Evolutionary conservation across 441 rosid species (phyloP).

Genomic region (Daphne laureola): DNA sequence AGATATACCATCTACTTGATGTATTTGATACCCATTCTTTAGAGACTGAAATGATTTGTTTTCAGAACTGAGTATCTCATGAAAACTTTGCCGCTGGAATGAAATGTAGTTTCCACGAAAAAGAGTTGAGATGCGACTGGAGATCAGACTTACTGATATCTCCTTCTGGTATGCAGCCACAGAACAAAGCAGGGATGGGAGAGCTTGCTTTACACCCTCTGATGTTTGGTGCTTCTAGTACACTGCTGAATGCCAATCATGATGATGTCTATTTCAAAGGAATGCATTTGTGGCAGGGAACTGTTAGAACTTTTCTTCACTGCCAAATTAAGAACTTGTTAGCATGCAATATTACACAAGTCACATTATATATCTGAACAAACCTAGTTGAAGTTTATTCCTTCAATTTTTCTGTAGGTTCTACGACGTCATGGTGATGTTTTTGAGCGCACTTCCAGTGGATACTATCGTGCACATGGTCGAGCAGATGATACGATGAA

Average conservation of each 20-base stretch:
- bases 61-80: no score
- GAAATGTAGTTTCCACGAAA: no score
- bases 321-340: no score
- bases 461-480: conserved; percentile 89
- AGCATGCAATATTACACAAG: no score
- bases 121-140: no score
- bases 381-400: not conserved
- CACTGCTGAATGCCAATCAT: conserved; percentile 71
- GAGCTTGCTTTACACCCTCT: conserved; percentile 77
- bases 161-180: conserved; percentile 40
- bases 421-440: conserved; percentile 89
- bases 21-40: no score
- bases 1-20: no score
- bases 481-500: conserved; percentile 97
- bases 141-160: no score
- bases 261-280: conserved; percentile 68
- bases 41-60: no score
- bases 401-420: conserved; percentile 31
- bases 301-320: conserved; percentile 25
- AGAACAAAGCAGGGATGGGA: conserved; percentile 54
- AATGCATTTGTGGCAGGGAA: conserved; percentile 76
- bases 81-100: no score
- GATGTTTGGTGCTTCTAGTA: conserved; percentile 79
- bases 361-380: no score
- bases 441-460: conserved; percentile 68